Base-by-base conservation (phyloP, 176 grass and related monocot genomes). In the Guadua angustifolia region DNA sequence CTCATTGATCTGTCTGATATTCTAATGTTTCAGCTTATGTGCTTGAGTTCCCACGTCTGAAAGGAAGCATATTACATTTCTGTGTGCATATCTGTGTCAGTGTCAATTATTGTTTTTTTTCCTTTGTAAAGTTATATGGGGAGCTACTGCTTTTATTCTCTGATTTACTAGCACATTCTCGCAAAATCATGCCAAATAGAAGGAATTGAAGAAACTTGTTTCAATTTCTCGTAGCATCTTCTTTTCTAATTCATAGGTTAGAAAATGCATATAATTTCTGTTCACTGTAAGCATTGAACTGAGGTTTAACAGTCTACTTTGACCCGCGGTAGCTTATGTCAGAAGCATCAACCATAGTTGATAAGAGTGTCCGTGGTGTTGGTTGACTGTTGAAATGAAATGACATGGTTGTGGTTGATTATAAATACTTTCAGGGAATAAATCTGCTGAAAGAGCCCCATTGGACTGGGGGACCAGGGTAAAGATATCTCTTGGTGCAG, bases 381-480 rank as follows among this genome's bases (percentile, higher is more conserved):
- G 45, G 33, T 49, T 57, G 67, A 19, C 56, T 35, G 19, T 64
- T 72, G 15, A 73, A 73, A 57, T 56, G 35, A 80, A 84, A 77
- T 89, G 71, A 86, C 78, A 29, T 61, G 6, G 24, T 80, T 77
- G 71, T 5, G 7, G 7, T 71, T 85, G 21, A n/a, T 44, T 72
- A 25, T 46, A 63, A 87, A 66, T 72, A 44, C 14, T 59, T 94
- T 70, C 78, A 99, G 96, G 91, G 42, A 87, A 84, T 56, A 99
- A 82, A 79, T 42, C 66, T 45, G 38, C 78, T 61, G 93, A 83
- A 90, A 94, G 58, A 92, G 75, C 66, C 70, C 86, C 91, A 53
- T 77, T 94, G 79, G 84, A 94, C 78, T 99, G 96, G 96, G 91
- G 95, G 4, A 88, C 93, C 14, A 86, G 96, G 32, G 82, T 99